Base-by-base conservation (phyloP, 2,329 filamentous ascomycete species). In the Aspergillus ustus region DNA sequence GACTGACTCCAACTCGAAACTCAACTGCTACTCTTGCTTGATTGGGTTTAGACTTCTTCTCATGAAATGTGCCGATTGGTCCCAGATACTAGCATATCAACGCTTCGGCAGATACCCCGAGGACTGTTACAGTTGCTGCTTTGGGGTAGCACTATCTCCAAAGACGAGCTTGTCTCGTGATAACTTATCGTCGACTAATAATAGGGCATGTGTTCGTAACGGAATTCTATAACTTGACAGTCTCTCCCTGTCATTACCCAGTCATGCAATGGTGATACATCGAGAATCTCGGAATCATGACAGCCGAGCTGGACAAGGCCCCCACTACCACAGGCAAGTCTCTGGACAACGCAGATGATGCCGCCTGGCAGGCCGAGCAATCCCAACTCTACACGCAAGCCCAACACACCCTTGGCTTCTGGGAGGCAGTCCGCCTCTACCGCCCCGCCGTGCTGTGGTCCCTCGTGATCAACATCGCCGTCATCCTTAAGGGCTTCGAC, bases 401-500 rank as follows among this genome's bases (percentile, higher is more conserved):
- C 1, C 49, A 52, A 22, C 49, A 52, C 20, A 29, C 28, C 17
- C 19, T 52, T 3, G 49, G 49, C 4, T 52, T 52, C 34, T 52
- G 49, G 49, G 49, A 52, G 15, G 49, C 49, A 1, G 49, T 52
- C 49, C 37, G 13, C 2, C 49, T 52, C 5, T 52, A 52, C 49
- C 29, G 29, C 1, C 49, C 49, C 9, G 49, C 49, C 7, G 49
- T 37, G 3, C 8, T 52, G 0, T 52, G 49, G 49, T 52, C 28
- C 4, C 28, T 52, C 3, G n/a, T 52, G 49, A 52, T 52, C 7
- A 52, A 52, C 28, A 20, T 51, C 13, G 67, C 68, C 6, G 68
- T 64, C 11, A 58, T 69, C 5, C 58, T 70, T 4, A 68, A 68
- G 49, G 67, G 67, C 4, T 66, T 68, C 20, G 70, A 72, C 34